These are phyloP conservation scores for Stenogyne calaminthoides DNA, from an alignment of 305 asterid species.

Conservation along the genomic window DNA sequence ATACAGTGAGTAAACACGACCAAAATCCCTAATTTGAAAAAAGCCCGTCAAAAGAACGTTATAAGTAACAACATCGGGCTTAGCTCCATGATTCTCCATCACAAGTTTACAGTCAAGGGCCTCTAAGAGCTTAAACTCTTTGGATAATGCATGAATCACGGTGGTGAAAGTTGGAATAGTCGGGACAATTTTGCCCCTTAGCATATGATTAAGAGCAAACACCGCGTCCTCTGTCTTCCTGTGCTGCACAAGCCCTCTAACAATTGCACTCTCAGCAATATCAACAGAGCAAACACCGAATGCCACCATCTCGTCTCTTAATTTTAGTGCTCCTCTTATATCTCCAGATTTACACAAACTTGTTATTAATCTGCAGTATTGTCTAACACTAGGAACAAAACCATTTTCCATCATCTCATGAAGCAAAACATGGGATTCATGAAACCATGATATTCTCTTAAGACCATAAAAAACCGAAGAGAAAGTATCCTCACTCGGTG, in stretches of 20 bases:
- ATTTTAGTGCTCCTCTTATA: slow-evolving; percentile 53
- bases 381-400: slow-evolving; percentile 56
- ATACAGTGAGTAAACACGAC: slow-evolving; percentile 54
- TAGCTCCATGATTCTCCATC: slow-evolving; percentile 71
- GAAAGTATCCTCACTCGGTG: slow-evolving; percentile 56
- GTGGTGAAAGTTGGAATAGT: slow-evolving; percentile 77
- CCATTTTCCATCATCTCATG: slow-evolving; percentile 62
- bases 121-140: slow-evolving; percentile 49
- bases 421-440: slow-evolving; percentile 46
- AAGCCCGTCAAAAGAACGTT: slow-evolving; percentile 74
- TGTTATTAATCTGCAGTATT: slow-evolving; percentile 60
- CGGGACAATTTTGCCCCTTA: slow-evolving; percentile 54
- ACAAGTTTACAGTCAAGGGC: slow-evolving; percentile 54
- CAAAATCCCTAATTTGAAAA: slow-evolving; percentile 46
- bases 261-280: slow-evolving; percentile 67
- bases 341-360: slow-evolving; percentile 76
- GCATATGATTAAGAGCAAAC: slow-evolving; percentile 60
- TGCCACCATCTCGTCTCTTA: slow-evolving; percentile 62
- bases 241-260: slow-evolving; percentile 72
- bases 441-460: slow-evolving; percentile 45
- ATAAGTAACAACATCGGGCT: slow-evolving; percentile 71
- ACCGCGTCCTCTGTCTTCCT: slow-evolving; percentile 74
- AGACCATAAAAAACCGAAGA: slow-evolving; percentile 67
- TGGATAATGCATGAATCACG: slow-evolving; percentile 68
- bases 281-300: slow-evolving; percentile 45